Percentiles rank a stretch among this genome's conserved stretches.
Evolutionary conservation across 805 yeast genomes (phyloP).

Genomic region (Candida maesae): DNA sequence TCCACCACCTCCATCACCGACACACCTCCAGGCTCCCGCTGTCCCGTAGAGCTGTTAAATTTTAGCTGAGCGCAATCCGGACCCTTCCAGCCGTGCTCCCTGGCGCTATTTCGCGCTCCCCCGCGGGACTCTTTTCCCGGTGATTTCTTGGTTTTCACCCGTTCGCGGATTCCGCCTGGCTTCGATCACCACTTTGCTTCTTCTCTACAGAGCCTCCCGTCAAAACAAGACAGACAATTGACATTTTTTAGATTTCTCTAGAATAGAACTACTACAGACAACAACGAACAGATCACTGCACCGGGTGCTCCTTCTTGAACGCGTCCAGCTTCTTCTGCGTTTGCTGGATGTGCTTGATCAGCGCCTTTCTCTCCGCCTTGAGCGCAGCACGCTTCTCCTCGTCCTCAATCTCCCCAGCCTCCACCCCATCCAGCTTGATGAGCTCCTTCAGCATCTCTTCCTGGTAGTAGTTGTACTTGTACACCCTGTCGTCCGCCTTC

Average conservation of each 20-base stretch:
- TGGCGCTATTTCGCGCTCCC: not conserved
- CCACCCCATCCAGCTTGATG: constrained; percentile 64
- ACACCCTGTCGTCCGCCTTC: constrained; percentile 28
- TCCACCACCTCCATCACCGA: too few relatives aligned
- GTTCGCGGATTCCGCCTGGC: too few relatives aligned
- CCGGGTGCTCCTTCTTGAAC: constrained; percentile 14
- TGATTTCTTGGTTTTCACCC: too few relatives aligned
- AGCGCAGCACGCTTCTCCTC: constrained; percentile 42
- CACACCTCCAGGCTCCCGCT: too few relatives aligned
- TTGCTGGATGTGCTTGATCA: constrained; percentile 54
- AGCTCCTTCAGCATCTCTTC: constrained; percentile 66
- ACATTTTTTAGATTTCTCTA: not conserved
- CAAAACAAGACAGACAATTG: not conserved
- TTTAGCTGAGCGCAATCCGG: too few relatives aligned
- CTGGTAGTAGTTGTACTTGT: constrained; percentile 54
- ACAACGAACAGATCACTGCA: too few relatives aligned
- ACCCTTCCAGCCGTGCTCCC: not conserved
- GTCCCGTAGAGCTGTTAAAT: too few relatives aligned
- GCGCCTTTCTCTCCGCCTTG: constrained; percentile 54
- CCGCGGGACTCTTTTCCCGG: not conserved
- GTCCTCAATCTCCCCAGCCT: constrained; percentile 30
- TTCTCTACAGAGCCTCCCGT: too few relatives aligned
- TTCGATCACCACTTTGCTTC: too few relatives aligned
- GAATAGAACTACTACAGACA: too few relatives aligned
- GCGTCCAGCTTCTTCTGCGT: constrained; percentile 18